Base-by-base conservation (phyloP, 441 rosid species). In the Metrosideros polymorpha region DNA sequence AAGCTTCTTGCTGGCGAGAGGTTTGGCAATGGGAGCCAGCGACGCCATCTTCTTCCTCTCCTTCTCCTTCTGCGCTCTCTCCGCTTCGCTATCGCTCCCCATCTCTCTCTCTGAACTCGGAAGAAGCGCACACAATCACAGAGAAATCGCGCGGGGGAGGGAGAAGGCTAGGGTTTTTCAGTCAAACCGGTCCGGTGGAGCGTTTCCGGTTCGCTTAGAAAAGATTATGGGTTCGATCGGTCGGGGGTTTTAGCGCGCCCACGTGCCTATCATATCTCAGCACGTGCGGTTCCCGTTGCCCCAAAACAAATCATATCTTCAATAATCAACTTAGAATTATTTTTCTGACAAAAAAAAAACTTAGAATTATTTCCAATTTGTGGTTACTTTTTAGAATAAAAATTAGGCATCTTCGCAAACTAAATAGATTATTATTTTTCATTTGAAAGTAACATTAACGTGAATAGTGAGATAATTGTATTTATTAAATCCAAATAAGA, bases 1-100 rank as follows among this genome's bases (percentile, higher is more conserved):
- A 82, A 98, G 98, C 91, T 96, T 98, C 92, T 98, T 95, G 13
- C 99, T 98, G 12, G 99, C 98, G 2, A 95, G 95, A 27, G 99
- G 99, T 86, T 95, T 96, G 32, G 99, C 98, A 8, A 98, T 98
- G 83, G 99, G 99, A 1, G 99, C 93, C 42, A 98, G 84, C 88
- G 94, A 88, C 6, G 92, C 12, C 18, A 88, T 55, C 89, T 92
- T 96, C 94, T 91, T 98, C 94, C 56, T 35, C 85, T 83, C 84
- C 84, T 82, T 91, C 89, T 92, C 93, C 91, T 91, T 92, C 91
- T 85, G 92, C 82, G 94, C 84, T 89, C 92, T 95, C 90, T 96
- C 99, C 43, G 93, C 92, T 90, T 95, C 99, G 66, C 93, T 92
- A 15, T 95, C 99, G 92, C 99, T 98, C 88, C 94, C 89, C 86